phyloP scores from a whole-genome alignment of 2,329 filamentous ascomycete species.

The Shiraia sp. region DNA sequence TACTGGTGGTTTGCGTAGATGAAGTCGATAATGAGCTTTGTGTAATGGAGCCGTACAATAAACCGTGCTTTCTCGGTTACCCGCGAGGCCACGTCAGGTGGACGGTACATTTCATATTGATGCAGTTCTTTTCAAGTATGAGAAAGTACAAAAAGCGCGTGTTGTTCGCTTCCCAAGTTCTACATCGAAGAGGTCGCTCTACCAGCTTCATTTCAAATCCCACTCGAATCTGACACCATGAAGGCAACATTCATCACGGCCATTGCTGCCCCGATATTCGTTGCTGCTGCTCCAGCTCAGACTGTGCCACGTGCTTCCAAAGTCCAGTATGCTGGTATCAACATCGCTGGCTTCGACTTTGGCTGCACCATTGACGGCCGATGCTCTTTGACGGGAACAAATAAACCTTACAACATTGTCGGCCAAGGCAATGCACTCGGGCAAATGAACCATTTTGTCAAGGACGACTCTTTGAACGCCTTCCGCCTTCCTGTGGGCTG shows the following conservation, averaged over 20 bases:
- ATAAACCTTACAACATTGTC: constrained; percentile 19
- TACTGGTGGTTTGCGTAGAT: no score
- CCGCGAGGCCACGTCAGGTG: no score
- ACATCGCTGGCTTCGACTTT: constrained; percentile 56
- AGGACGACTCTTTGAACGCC: constrained; percentile 58
- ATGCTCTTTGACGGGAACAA: constrained; percentile 19
- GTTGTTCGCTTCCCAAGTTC: no score
- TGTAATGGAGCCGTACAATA: no score
- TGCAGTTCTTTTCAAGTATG: no score
- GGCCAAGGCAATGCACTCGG: constrained; percentile 43
- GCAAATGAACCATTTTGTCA: constrained; percentile 62
- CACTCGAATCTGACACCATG: constrained; percentile 3
- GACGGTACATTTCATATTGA: no score
- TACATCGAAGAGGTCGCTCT: background rate
- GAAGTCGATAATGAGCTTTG: no score
- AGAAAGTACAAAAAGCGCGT: no score
- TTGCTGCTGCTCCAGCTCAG: constrained; percentile 3
- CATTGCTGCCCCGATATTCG: constrained; percentile 1
- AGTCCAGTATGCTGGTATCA: constrained; percentile 42
- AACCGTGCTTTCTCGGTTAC: no score
- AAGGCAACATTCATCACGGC: constrained; percentile 1
- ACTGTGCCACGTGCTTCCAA: constrained; percentile 8
- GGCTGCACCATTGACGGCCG: constrained; percentile 44
- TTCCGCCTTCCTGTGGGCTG: constrained; percentile 63
- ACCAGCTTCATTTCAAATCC: background rate